Evolutionary conservation across 2,329 filamentous ascomycete species (phyloP).

Genomic region (Talaromyces sp.): DNA sequence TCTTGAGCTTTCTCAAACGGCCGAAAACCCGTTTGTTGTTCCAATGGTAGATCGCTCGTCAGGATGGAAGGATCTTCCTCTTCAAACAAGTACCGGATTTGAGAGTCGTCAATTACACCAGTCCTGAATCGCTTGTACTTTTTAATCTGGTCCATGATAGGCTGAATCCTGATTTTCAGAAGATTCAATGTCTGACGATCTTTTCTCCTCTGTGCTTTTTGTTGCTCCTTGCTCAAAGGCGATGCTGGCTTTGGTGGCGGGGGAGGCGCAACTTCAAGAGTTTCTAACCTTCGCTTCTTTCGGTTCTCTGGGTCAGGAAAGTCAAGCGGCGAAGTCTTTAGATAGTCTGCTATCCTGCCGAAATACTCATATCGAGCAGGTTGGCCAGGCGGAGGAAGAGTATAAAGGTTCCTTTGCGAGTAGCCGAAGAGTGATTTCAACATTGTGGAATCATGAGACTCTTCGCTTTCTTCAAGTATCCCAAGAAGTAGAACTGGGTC

Average conservation of each 20-base stretch:
- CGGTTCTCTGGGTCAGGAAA: conserved; percentile 84
- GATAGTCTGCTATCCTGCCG: conserved; percentile 65
- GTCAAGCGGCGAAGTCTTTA: conserved; percentile 73
- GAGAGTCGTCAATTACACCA: conserved; percentile 68
- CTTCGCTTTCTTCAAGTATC: conserved; percentile 68
- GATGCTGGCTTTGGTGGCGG: conserved; percentile 61
- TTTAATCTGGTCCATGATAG: conserved; percentile 96
- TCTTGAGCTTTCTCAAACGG: conserved; percentile 80
- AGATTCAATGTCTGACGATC: conserved; percentile 82
- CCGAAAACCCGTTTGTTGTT: conserved; percentile 58
- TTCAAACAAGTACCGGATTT: conserved; percentile 77
- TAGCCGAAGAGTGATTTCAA: conserved; percentile 79
- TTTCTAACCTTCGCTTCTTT: conserved; percentile 78
- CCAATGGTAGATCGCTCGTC: conserved; percentile 56
- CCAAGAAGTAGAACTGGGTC: conserved; percentile 85
- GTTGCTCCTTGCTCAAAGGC: conserved; percentile 70
- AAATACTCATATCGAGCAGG: conserved; percentile 74
- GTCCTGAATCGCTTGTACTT: conserved; percentile 86
- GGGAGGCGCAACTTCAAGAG: conserved; percentile 69
- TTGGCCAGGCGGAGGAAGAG: conserved; percentile 63
- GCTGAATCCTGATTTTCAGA: conserved; percentile 83
- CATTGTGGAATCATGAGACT: conserved; percentile 60
- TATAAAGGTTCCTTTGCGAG: conserved; percentile 71
- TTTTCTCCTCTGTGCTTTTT: conserved; percentile 72
- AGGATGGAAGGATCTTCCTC: conserved; percentile 71